Evolutionary conservation across 108 stramenopile genomes (phyloP), one percentile per base, ranked within the genome.

Genomic region (Craspedostauros australis): DNA sequence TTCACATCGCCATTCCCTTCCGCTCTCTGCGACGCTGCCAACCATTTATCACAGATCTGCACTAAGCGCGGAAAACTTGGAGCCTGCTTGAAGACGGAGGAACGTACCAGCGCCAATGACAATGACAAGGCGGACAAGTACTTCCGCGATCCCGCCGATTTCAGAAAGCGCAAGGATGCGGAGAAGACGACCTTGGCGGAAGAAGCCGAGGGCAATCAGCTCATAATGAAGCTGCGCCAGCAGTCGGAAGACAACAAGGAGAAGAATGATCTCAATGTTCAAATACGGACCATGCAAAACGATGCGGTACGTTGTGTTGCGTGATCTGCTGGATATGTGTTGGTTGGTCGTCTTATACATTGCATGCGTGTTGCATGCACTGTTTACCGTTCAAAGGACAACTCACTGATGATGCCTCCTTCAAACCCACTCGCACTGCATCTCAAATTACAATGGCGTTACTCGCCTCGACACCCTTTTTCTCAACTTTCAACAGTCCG

Each of bases 31-130:
- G n/a, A n/a, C n/a, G n/a, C n/a, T n/a, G n/a, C n/a, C n/a, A n/a
- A n/a, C n/a, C n/a, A n/a, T n/a, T n/a, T 43, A 8, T 6, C 9
- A 6, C 32, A 67, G 66, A 91, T 87, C 52, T 91, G 89, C 53
- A 76, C 60, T 38, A 87, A 87, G 55, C 79, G 89, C 1, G 89
- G 89, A 33, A 73, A 78, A 1, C 77, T 91, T 8, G 89, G 89
- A 2, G 86, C 86, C 1, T 91, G 89, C 48, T 39, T 57, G 40
- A 64, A 87, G 68, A 83, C 85, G 0, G 79, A 64, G 16, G 30
- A 50, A 4, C 80, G 89, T 20, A 91, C 89, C 5, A 54, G 25
- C 0, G 65, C 64, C 19, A 91, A 91, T 46, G 89, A 91, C 56
- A 91, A 91, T 59, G 89, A 91, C 53, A 78, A 81, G 37, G 57